Evolutionary conservation across 768 basidiomycete species (phyloP), one percentile per base, ranked within the genome.

Genomic region (Suillus decipiens): DNA sequence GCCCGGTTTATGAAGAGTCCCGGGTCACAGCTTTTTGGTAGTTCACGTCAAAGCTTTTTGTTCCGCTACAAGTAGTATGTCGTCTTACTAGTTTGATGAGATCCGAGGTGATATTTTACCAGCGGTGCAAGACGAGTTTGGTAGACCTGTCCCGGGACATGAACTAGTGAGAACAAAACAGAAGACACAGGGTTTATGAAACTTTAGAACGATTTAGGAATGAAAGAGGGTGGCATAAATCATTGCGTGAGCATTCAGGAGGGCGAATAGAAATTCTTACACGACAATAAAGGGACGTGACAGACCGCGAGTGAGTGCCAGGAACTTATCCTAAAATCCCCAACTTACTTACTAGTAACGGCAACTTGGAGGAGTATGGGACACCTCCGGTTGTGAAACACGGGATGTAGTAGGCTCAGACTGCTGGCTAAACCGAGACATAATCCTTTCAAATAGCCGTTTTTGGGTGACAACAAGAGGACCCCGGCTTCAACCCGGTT

Each of bases 201-300:
- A 75, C 75, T 73, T 69, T 74, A 70, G 67, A 61, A 68, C 68
- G 59, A 63, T 70, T 75, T 69, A 67, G 73, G 72, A 75, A 75
- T 72, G 58, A 75, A 73, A 62, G 71, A 64, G 61, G 59, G 65
- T 50, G 64, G 34, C 37, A 58, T 19, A 62, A 61, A 57, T 37
- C 33, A 61, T 60, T 60, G 39, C 60, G 64, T 65, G 65, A 66
- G 59, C 14, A 37, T 60, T 63, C 45, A 42, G 31, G n/a, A 61
- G 60, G 60, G 63, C 36, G 36, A 36, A 63, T 63, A 62, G 62
- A 61, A 63, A 64, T 39, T 55, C 33, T 41, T 56, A 62, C 41
- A 61, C 42, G 39, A 28, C 41, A 53, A 62, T 62, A 45, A 51
- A 62, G n/a, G 50, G 39, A 19, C 24, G 50, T 60, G 48, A 61